Conservation (phyloP, 345 rosid genomes). For the Arabidopsis suecica region DNA sequence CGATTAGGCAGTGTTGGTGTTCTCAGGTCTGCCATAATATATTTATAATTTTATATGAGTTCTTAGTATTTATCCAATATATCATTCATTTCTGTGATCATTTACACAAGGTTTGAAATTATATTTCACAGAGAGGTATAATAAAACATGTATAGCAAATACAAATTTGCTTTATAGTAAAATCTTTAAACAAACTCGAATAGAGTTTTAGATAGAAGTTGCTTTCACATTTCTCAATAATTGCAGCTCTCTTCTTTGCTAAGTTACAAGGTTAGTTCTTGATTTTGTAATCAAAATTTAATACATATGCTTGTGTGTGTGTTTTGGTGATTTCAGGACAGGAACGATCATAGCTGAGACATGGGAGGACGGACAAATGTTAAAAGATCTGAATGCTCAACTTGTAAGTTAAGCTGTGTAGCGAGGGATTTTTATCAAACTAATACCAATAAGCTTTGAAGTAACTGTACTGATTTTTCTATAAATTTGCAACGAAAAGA, state of each 20-base stretch:
- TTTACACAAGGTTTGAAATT: constrained; percentile 9
- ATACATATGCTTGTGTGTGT: constrained; percentile 14
- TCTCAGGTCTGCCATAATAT: constrained; percentile 65
- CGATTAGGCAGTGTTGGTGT: constrained; percentile 98
- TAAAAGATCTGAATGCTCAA: constrained; percentile 93
- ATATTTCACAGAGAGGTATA: neutral
- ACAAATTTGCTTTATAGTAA: neutral
- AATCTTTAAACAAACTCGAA: neutral
- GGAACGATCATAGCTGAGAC: constrained; percentile 98
- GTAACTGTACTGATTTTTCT: constrained; percentile 28
- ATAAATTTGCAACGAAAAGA: constrained; percentile 51
- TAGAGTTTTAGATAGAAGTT: constrained; percentile 3
- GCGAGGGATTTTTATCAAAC: constrained; percentile 11
- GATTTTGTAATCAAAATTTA: constrained; percentile 16
- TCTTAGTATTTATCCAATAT: neutral
- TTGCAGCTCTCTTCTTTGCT: constrained; percentile 18
- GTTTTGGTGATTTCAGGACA: constrained; percentile 67
- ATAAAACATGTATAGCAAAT: constrained; percentile 3
- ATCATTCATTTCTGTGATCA: constrained; percentile 4
- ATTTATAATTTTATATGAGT: constrained; percentile 4
- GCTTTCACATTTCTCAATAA: neutral
- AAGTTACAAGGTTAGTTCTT: constrained; percentile 12
- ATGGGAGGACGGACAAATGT: constrained; percentile 98
- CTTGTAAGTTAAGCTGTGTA: constrained; percentile 63
- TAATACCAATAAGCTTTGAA: constrained; percentile 9